These are phyloP conservation scores for Podospora didyma DNA, from an alignment of 495 filamentous ascomycete genomes.

Conservation along the genomic window DNA sequence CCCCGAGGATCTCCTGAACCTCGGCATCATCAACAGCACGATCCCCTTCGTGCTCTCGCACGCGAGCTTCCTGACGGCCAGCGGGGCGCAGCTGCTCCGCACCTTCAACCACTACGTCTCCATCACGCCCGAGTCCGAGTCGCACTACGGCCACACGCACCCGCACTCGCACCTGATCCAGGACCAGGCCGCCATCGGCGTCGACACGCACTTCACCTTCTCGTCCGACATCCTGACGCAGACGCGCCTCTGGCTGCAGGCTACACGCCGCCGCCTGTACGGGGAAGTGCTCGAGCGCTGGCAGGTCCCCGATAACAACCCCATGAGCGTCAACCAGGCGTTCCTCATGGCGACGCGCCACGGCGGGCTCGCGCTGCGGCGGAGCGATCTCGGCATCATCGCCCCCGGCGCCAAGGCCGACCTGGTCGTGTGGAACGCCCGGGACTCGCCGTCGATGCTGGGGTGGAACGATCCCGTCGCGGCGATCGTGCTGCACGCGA, in stretches of 20 bases:
- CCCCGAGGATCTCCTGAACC: conserved; percentile 28
- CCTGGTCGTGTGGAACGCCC: conserved; percentile 49
- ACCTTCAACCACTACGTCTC: conserved; percentile 35
- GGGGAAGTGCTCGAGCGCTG: conserved; percentile 31
- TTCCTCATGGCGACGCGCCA: conserved; percentile 47
- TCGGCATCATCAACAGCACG: conserved; percentile 28
- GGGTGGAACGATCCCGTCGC: conserved; percentile 50
- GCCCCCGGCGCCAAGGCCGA: conserved; percentile 44
- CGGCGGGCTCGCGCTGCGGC: conserved; percentile 42
- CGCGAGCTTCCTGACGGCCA: conserved; percentile 25
- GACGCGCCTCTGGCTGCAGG: conserved; percentile 43
- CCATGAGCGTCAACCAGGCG: conserved; percentile 45
- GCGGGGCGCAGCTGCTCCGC: conserved; percentile 29
- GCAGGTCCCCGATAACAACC: conserved; percentile 35
- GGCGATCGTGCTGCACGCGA: conserved; percentile 48
- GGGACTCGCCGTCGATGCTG: conserved; percentile 39
- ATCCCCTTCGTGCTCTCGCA: conserved; percentile 43
- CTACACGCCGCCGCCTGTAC: conserved; percentile 26
- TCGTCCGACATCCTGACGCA: conserved; percentile 41
- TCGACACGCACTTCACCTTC: conserved; percentile 46
- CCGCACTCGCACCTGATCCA: conserved; percentile 30
- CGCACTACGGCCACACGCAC: conserved; percentile 42
- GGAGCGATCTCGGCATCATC: conserved; percentile 44
- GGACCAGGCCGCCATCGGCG: conserved; percentile 40
- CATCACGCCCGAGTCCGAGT: conserved; percentile 45